phyloP scores from a whole-genome alignment of 257 asterid species.

The Coffea eugenioides region DNA sequence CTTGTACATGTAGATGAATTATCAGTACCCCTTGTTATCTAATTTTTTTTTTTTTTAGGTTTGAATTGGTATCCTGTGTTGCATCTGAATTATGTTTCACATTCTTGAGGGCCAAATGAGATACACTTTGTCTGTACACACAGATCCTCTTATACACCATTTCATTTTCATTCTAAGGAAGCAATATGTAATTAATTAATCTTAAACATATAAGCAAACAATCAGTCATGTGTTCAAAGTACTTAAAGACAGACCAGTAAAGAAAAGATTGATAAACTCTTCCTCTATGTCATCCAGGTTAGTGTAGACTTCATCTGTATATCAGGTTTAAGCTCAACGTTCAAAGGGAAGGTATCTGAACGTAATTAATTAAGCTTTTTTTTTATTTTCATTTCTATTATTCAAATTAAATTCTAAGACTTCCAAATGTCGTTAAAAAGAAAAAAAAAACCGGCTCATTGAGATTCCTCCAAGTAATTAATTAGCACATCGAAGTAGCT shows the following conservation, averaged over 20 bases:
- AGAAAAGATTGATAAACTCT: no score
- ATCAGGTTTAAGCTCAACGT: not conserved
- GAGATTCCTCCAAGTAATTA: not conserved
- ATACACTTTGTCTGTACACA: not conserved
- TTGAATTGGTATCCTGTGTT: not conserved
- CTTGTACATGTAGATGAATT: not conserved
- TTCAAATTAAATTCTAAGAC: not conserved
- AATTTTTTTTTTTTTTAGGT: not conserved
- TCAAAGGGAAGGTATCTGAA: not conserved
- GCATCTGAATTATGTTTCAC: not conserved
- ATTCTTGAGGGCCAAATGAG: not conserved
- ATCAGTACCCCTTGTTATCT: not conserved
- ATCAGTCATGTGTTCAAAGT: not conserved
- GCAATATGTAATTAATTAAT: not conserved
- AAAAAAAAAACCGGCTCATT: not conserved
- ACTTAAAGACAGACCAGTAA: not conserved
- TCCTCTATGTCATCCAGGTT: not conserved
- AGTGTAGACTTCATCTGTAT: not conserved
- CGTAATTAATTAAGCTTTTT: not conserved
- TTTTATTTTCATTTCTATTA: not conserved
- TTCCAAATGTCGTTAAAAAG: not conserved
- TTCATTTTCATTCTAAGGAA: not conserved
- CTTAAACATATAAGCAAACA: not conserved
- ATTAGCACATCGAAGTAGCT: not conserved
- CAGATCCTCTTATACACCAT: not conserved